Percentiles rank a stretch among this genome's conserved stretches.
These are phyloP conservation scores for Sporisorium graminicola DNA, from an alignment of 1,284 basidiomycete species.

Conservation along the genomic window DNA sequence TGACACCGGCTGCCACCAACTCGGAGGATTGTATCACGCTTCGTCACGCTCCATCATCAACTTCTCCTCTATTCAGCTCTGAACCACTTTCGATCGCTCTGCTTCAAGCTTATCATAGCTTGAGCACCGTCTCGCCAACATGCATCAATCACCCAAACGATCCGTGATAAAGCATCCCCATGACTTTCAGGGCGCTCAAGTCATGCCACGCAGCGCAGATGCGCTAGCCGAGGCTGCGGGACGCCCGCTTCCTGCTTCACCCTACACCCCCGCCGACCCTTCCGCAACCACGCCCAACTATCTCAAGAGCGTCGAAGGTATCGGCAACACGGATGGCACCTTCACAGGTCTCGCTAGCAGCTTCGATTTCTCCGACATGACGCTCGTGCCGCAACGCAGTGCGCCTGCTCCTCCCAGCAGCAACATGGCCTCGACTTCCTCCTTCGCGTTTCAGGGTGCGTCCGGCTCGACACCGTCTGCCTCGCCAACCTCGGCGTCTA, in stretches of 20 bases:
- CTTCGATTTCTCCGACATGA: slow-evolving; percentile 48
- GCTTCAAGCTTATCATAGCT: not conserved
- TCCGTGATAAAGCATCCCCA: slow-evolving; percentile 65
- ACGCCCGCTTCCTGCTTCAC: slow-evolving; percentile 9
- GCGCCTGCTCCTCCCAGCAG: slow-evolving; percentile 54
- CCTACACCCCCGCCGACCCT: slow-evolving; percentile 15
- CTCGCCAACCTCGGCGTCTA: slow-evolving; percentile 14
- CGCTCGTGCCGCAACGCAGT: slow-evolving; percentile 61
- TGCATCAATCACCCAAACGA: slow-evolving; percentile 56
- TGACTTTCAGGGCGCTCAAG: slow-evolving; percentile 60
- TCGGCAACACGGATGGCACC: slow-evolving; percentile 30
- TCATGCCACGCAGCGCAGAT: slow-evolving; percentile 49
- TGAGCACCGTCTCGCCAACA: slow-evolving; percentile 11
- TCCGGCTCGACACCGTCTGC: slow-evolving; percentile 17
- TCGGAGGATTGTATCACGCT: not conserved
- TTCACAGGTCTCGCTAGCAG: slow-evolving; percentile 31
- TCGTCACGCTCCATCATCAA: not conserved
- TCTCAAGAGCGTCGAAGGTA: slow-evolving; percentile 38
- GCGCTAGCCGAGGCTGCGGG: slow-evolving; percentile 37
- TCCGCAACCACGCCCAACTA: slow-evolving; percentile 40
- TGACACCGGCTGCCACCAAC: not conserved
- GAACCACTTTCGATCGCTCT: not conserved
- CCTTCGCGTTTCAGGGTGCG: slow-evolving; percentile 9
- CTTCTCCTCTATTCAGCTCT: not conserved
- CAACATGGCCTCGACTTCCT: slow-evolving; percentile 15